Percentiles rank a stretch among this genome's conserved stretches.
phyloP scores from a whole-genome alignment of 768 basidiomycete genomes.

The Cubamyces sp. region DNA sequence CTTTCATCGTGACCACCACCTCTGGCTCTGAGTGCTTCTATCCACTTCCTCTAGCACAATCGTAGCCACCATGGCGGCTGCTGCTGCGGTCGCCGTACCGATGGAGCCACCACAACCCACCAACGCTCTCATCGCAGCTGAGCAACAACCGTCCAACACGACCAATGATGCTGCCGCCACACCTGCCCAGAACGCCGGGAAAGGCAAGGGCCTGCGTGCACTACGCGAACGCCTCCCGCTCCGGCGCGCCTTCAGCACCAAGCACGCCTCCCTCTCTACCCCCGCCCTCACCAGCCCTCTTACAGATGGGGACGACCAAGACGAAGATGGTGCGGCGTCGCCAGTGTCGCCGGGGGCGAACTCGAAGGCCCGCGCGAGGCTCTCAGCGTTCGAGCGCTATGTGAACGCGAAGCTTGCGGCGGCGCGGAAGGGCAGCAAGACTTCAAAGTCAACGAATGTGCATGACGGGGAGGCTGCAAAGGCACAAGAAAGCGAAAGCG shows the following conservation, averaged over 20 bases:
- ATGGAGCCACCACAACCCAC: background rate
- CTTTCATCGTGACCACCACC: slow-evolving; percentile 10
- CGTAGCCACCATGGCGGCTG: background rate
- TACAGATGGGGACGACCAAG: background rate
- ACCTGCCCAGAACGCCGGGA: slow-evolving; percentile 9
- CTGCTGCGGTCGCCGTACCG: background rate
- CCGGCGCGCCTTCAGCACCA: slow-evolving; percentile 20
- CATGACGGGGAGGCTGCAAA: background rate
- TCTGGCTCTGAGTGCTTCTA: no score
- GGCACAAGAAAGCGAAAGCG: background rate
- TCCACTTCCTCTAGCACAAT: background rate
- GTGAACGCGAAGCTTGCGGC: slow-evolving; percentile 20
- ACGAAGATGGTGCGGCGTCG: background rate
- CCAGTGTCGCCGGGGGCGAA: background rate
- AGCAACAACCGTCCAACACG: background rate
- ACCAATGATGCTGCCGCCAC: background rate
- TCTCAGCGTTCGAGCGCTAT: slow-evolving; percentile 30
- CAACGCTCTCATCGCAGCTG: background rate
- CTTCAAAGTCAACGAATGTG: slow-evolving; percentile 15
- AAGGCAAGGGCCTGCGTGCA: slow-evolving; percentile 19
- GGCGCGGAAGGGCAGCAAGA: slow-evolving; percentile 17
- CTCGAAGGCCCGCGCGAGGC: slow-evolving; percentile 15
- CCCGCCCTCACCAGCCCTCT: slow-evolving; percentile 3
- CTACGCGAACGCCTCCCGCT: slow-evolving; percentile 19
- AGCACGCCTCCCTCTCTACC: slow-evolving; percentile 20